These are phyloP conservation scores for Coccomyxa sp. DNA, from an alignment of 139 green algal genomes.

Conservation along the genomic window DNA sequence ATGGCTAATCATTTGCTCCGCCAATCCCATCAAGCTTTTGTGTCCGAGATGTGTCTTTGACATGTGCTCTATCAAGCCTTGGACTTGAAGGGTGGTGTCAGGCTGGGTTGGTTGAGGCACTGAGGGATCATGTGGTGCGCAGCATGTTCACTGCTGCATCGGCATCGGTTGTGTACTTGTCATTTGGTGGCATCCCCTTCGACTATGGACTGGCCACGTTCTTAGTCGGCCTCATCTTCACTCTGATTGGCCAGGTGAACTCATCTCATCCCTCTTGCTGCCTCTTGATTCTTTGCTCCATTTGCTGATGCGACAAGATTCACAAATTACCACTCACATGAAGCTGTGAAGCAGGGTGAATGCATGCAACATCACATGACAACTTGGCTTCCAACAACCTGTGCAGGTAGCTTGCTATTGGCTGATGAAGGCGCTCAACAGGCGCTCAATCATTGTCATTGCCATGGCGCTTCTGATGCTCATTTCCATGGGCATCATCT, in stretches of 20 bases:
- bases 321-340: too few species aligned
- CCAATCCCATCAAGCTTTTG: conserved; percentile 19
- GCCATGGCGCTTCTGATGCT: conserved; percentile 28
- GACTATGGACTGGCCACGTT: conserved; percentile 35
- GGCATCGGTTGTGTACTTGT: conserved; percentile 48
- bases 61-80: too few species aligned
- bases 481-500: conserved; percentile 4
- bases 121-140: conserved; percentile 17
- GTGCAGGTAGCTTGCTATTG: conserved; percentile 10
- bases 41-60: conserved; percentile 43
- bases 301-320: too few species aligned
- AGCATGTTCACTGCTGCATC: conserved; percentile 44
- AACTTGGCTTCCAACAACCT: too few species aligned
- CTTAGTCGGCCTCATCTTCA: conserved; percentile 32
- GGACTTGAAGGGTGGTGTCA: too few species aligned
- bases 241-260: conserved; percentile 30
- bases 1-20: too few species aligned
- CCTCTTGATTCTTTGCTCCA: too few species aligned
- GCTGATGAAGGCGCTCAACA: conserved; percentile 20
- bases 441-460: conserved; percentile 27
- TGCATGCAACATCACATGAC: too few species aligned
- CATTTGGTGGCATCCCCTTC: conserved; percentile 35
- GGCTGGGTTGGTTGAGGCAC: too few species aligned
- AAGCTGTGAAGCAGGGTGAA: too few species aligned
- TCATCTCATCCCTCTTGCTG: too few species aligned